These are phyloP conservation scores for Termitomyces sp. DNA, from an alignment of 1,284 basidiomycete genomes.

Conservation along the genomic window DNA sequence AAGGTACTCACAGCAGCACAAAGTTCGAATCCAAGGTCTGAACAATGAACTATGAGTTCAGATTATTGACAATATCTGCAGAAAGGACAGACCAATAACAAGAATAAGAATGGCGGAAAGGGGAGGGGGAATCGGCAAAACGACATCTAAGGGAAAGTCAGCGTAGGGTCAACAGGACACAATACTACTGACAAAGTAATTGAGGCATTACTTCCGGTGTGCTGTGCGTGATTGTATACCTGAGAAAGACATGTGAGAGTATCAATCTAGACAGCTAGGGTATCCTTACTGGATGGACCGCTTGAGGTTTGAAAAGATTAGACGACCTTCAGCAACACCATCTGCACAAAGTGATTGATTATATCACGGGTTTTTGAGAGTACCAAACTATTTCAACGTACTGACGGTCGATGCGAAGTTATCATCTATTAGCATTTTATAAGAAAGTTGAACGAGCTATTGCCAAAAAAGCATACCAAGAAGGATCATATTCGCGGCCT, in stretches of 20 bases:
- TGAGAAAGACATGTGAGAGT: constrained; percentile 18
- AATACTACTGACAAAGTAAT: constrained; percentile 46
- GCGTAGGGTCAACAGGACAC: background rate
- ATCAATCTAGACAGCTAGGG: background rate
- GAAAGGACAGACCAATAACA: constrained; percentile 46
- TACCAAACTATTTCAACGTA: constrained; percentile 32
- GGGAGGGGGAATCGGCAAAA: constrained; percentile 63
- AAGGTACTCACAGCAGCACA: constrained; percentile 49
- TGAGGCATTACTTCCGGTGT: constrained; percentile 68
- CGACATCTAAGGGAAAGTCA: constrained; percentile 43
- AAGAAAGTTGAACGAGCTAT: background rate
- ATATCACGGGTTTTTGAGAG: background rate
- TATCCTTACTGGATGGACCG: constrained; percentile 56
- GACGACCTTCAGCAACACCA: constrained; percentile 64
- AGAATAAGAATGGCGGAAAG: constrained; percentile 64
- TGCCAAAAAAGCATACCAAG: constrained; percentile 36
- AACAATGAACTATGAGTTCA: constrained; percentile 13
- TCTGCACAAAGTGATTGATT: constrained; percentile 29
- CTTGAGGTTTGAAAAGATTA: constrained; percentile 66
- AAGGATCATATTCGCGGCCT: constrained; percentile 71
- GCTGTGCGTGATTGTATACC: constrained; percentile 63
- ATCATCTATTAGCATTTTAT: constrained; percentile 40
- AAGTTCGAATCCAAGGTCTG: constrained; percentile 67
- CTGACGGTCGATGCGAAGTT: constrained; percentile 69
- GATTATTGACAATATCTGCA: background rate